Percentiles rank a stretch among this genome's conserved stretches.
Conservation (phyloP, 345 rosid genomes). For the Salix purpurea region DNA sequence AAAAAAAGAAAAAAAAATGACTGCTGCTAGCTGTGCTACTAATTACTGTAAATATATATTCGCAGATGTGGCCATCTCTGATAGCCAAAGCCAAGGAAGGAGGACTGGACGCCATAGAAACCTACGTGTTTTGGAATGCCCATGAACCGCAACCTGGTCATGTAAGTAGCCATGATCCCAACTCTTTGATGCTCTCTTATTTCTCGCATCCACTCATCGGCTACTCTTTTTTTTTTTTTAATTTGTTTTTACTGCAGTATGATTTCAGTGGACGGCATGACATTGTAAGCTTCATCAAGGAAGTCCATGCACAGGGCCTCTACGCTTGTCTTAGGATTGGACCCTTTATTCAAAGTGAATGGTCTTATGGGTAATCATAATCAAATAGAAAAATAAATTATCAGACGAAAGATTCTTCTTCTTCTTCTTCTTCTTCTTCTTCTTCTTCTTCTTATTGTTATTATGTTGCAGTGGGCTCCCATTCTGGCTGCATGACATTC, state of each 20-base stretch:
- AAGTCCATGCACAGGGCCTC: conserved; percentile 75
- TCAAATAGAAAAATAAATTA: background rate
- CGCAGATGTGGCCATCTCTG: conserved; percentile 89
- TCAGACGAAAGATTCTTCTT: background rate
- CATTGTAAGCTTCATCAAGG: conserved; percentile 69
- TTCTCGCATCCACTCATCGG: background rate
- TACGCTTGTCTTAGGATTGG: conserved; percentile 82
- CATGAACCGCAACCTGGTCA: conserved; percentile 81
- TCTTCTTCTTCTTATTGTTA: too few relatives aligned
- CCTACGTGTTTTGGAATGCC: conserved; percentile 92
- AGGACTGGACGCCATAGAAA: conserved; percentile 82
- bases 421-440: too few relatives aligned
- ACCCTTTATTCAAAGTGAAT: conserved; percentile 77
- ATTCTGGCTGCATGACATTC: conserved; percentile 17
- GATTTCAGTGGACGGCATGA: conserved; percentile 81
- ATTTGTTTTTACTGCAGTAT: conserved; percentile 38
- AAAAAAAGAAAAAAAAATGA: too few relatives aligned
- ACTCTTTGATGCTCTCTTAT: too few relatives aligned
- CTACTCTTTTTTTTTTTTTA: background rate
- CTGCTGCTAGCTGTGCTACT: background rate
- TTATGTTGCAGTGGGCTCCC: conserved; percentile 16
- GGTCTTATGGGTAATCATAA: conserved; percentile 71
- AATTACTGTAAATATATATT: background rate
- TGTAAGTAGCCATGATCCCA: conserved; percentile 28
- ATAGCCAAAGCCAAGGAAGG: conserved; percentile 83